Conservation (phyloP, 2,329 filamentous ascomycete genomes). For the Ploettnerulaceae sp. region DNA sequence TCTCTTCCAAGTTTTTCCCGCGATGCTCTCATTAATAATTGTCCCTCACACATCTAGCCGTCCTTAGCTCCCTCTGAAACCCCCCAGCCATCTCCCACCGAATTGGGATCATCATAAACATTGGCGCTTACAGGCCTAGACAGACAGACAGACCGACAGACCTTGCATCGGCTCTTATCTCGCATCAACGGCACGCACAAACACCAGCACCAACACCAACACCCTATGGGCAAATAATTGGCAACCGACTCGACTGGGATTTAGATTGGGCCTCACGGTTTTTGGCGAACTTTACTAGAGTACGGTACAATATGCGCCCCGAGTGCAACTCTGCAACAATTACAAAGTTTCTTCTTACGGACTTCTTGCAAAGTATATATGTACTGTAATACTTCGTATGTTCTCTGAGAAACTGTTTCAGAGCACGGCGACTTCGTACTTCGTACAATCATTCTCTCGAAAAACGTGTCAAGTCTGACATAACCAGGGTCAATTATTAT, state of each 20-base stretch:
- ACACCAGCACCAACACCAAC: no score
- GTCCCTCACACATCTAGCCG: no score
- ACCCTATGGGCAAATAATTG: no score
- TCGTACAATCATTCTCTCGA: neutral
- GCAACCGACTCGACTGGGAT: constrained; percentile 1
- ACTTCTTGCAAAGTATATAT: no score
- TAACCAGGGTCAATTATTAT: neutral
- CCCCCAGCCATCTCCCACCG: neutral
- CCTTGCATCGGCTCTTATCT: neutral
- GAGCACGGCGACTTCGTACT: constrained; percentile 1
- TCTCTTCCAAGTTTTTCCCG: no score
- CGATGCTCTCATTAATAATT: no score
- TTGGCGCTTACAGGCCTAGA: no score
- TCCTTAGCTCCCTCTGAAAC: no score
- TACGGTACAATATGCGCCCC: no score
- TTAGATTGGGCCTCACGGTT: constrained; percentile 5
- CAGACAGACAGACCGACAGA: neutral
- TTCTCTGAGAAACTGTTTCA: constrained; percentile 5
- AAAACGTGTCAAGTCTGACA: neutral
- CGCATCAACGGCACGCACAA: neutral
- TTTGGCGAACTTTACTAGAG: no score
- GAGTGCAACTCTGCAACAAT: neutral
- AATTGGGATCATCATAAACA: constrained; percentile 1
- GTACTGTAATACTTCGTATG: no score
- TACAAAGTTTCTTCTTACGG: no score